Evolutionary conservation across 2,329 filamentous ascomycete genomes (phyloP), one percentile per base, ranked within the genome.

Genomic region (Nemania sp.): DNA sequence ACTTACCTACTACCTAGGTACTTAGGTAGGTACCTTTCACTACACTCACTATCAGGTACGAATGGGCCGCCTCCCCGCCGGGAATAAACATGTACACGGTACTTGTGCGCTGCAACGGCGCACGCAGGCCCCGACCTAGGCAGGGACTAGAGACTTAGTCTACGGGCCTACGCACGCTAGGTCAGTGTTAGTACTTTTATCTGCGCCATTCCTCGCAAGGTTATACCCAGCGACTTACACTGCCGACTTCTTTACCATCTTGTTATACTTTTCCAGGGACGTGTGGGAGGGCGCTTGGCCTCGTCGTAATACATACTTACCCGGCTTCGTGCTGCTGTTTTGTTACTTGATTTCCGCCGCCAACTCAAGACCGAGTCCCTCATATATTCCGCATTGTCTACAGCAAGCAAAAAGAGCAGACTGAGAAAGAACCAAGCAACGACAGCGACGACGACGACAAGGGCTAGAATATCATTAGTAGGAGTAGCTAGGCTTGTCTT

Each of bases 181-280:
- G n/a, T n/a, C n/a, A n/a, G n/a, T n/a, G n/a, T n/a, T n/a, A n/a
- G n/a, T n/a, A n/a, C n/a, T n/a, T n/a, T 55, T 61, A 64, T 64
- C 58, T 64, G 54, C 58, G 58, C 54, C 21, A 52, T 64, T 64
- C 62, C 62, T 64, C 62, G 59, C 62, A 46, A 55, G 46, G 54
- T 59, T 48, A 47, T 55, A 45, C 59, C 58, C 50, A 15, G 43
- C 50, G 21, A 37, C 20, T 51, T 42, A 18, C 45, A 54, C 59
- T 32, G 52, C 40, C 43, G 50, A 37, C 35, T 59, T 59, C 56
- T 54, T 62, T 46, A 47, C 51, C 51, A 55, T 59, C 51, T 59
- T 29, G 60, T 39, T 58, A 39, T 43, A 20, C n/a, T 46, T 54
- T 49, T 35, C 13, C 46, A 29, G n/a, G n/a, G 45, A 55, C 29